Conservation (phyloP, 1,284 basidiomycete genomes). For the Sanghuangporus sanghuang region DNA sequence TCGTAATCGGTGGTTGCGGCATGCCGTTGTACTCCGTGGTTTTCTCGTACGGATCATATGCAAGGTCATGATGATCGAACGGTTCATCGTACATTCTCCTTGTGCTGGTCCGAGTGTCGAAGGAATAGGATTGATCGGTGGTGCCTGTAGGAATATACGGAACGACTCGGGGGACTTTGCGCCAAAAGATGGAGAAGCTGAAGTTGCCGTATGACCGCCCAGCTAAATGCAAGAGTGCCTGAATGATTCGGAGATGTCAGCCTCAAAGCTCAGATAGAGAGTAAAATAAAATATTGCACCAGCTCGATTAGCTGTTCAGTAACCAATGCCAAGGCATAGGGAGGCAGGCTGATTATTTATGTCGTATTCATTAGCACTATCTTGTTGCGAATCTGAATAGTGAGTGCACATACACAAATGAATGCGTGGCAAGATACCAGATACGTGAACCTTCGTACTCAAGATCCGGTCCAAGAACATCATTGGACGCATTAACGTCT, state of each 20-base stretch:
- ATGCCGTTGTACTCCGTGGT: neutral
- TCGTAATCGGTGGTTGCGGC: neutral
- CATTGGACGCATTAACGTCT: slow-evolving; percentile 7
- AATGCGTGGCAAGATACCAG: slow-evolving; percentile 14
- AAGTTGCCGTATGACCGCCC: slow-evolving; percentile 9
- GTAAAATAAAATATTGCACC: neutral
- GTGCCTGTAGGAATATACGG: neutral
- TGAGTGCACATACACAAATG: slow-evolving; percentile 8
- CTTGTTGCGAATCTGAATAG: neutral
- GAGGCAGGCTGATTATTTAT: slow-evolving; percentile 3
- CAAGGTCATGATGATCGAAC: neutral
- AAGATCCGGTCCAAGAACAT: slow-evolving; percentile 4
- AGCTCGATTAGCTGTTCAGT: slow-evolving; percentile 12
- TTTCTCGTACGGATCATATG: neutral
- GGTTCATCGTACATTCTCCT: neutral
- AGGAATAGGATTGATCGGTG: neutral
- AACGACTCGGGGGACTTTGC: neutral
- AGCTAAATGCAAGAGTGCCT: slow-evolving; percentile 9
- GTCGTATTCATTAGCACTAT: neutral
- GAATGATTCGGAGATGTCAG: neutral
- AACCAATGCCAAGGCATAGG: slow-evolving; percentile 6
- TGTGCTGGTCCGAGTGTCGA: neutral
- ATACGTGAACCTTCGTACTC: slow-evolving; percentile 12
- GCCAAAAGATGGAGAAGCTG: neutral
- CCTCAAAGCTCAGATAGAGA: neutral